Evolutionary conservation across 345 rosid genomes (phyloP).

Genomic region (Linum tenue): DNA sequence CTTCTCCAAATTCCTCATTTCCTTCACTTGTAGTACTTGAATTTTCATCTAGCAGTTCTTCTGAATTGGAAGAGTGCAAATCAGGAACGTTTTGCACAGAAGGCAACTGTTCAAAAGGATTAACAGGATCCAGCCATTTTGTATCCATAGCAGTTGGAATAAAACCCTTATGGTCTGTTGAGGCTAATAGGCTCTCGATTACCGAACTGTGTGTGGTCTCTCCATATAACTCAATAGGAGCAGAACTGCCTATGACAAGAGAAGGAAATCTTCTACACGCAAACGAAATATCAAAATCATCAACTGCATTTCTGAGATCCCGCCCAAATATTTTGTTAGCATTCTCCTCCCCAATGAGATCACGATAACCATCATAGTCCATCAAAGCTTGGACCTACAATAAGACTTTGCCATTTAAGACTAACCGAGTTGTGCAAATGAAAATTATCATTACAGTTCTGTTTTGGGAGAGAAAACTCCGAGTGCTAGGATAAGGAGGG

Average conservation of each 20-base stretch:
- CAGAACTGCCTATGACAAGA: constrained; percentile 55
- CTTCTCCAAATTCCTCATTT: constrained; percentile 19
- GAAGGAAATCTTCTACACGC: constrained; percentile 74
- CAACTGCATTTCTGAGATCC: constrained; percentile 26
- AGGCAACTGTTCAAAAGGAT: constrained; percentile 36
- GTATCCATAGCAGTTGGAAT: constrained; percentile 26
- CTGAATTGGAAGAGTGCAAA: constrained; percentile 26
- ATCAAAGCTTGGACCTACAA: constrained; percentile 48
- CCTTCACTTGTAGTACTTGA: background rate
- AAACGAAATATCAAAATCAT: constrained; percentile 39
- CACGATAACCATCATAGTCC: constrained; percentile 40
- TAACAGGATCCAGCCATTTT: constrained; percentile 40
- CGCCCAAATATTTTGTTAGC: constrained; percentile 27
- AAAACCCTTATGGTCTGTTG: constrained; percentile 30
- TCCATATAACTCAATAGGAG: constrained; percentile 49
- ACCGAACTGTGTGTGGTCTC: constrained; percentile 23
- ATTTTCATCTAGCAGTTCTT: background rate
- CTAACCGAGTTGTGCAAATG: background rate
- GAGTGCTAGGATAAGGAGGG: background rate
- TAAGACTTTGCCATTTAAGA: constrained; percentile 7
- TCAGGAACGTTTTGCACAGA: constrained; percentile 24
- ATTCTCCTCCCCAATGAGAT: constrained; percentile 38
- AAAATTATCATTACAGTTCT: too few relatives aligned
- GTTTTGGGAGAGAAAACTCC: too few relatives aligned
- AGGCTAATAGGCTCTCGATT: constrained; percentile 20